Base-by-base conservation (phyloP, 2,329 filamentous ascomycete species). In the Aureobasidium sp. region DNA sequence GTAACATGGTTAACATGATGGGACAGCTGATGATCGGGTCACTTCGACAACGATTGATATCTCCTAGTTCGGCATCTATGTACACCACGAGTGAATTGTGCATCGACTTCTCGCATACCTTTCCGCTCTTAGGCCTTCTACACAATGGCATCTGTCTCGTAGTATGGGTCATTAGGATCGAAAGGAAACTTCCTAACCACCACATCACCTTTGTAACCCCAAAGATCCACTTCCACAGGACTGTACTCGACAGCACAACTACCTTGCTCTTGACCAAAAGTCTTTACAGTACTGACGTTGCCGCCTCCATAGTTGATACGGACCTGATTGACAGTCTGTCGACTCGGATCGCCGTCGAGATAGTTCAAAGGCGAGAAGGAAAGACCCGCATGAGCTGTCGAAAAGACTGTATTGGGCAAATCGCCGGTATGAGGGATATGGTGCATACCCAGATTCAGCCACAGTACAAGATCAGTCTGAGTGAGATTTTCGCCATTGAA, bases 371-470 rank as follows among this genome's bases (percentile, higher is more conserved):
- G 79, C 69, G 74, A 76, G 65, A 80, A 73, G 39, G 75, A 70
- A 47, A 81, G 68, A 26, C 75, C 75, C 1, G 72, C 73, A 63
- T 80, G 78, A 2, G 78, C 78, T 10, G 76, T 76, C 17, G 77
- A 79, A 69, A 78, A 76, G 57, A 83, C 76, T 0, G 82, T 84
- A 66, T 82, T 82, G 20, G 81, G 82, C 13, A 84, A 68, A 66
- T 82, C 81, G 24, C 76, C 77, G 1, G 81, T 79, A 66, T 82
- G 78, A 10, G 82, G 79, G n/a, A 83, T 71, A 67, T 85, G 82
- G 66, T 85, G 81, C 78, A 82, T 84, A 17, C 82, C 82, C 8
- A 82, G 67, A 63, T 81, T 84, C 63, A 84, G 75, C 76, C 79
- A 84, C 13, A 84, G 59, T 2, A 83, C 81, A 13, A 81, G 63